phyloP scores from a whole-genome alignment of 805 yeast genomes.

The Helenozyma rhizophorensis region DNA sequence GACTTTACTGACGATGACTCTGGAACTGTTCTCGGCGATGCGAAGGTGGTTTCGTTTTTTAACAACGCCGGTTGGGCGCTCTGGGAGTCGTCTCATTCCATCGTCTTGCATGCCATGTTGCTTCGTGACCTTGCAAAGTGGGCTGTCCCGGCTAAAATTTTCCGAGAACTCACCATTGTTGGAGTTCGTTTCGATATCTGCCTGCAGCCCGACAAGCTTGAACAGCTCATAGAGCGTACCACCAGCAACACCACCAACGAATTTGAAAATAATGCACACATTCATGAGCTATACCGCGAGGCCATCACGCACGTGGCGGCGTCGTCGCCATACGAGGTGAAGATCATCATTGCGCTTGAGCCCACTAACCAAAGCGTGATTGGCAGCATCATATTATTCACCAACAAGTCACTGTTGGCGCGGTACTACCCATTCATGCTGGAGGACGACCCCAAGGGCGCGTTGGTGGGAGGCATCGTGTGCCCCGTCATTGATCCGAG shows the following conservation, averaged over 20 bases:
- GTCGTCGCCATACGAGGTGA: constrained; percentile 30
- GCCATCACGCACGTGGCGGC: constrained; percentile 30
- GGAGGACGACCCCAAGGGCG: constrained; percentile 20
- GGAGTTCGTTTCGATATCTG: constrained; percentile 58
- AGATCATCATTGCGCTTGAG: constrained; percentile 50
- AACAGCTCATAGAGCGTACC: constrained; percentile 32
- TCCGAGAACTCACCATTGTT: constrained; percentile 51
- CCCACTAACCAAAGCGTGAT: constrained; percentile 49
- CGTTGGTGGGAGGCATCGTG: constrained; percentile 45
- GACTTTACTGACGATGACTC: constrained; percentile 22
- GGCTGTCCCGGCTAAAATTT: constrained; percentile 52
- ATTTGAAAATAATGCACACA: constrained; percentile 14
- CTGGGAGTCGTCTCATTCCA: constrained; percentile 10
- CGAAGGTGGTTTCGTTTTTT: constrained; percentile 27
- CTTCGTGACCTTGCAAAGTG: constrained; percentile 41
- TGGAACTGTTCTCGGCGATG: constrained; percentile 16
- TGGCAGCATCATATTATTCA: constrained; percentile 48
- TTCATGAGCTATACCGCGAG: constrained; percentile 30
- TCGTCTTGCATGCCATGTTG: constrained; percentile 33
- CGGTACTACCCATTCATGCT: constrained; percentile 51
- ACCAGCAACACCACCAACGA: constrained; percentile 2
- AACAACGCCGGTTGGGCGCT: constrained; percentile 40
- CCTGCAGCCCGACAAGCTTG: constrained; percentile 37
- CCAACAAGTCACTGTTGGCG: constrained; percentile 41
- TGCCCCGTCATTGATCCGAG: constrained; percentile 52